Percentiles rank a stretch among this genome's conserved stretches.
These are phyloP conservation scores for Uronychia setigera DNA, from an alignment of 73 alveolate species.

Conservation along the genomic window DNA sequence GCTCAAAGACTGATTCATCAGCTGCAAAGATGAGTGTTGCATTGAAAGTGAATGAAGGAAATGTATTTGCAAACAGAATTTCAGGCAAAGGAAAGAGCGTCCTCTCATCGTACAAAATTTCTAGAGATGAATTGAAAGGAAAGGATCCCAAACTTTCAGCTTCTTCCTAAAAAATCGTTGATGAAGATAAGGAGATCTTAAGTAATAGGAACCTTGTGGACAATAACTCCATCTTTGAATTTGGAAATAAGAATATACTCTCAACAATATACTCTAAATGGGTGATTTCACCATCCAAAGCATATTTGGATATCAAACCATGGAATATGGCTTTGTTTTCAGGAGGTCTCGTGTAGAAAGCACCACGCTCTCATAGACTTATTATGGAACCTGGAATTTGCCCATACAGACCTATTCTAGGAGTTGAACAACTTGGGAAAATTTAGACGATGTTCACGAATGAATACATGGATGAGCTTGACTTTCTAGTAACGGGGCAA, in stretches of 20 bases:
- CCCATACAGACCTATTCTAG: neutral
- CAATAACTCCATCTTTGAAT: neutral
- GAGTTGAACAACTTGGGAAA: neutral
- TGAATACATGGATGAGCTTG: neutral
- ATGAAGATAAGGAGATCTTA: neutral
- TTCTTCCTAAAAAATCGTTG: neutral
- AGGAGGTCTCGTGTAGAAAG: slow-evolving; percentile 1
- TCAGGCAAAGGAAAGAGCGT: neutral
- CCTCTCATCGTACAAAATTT: neutral
- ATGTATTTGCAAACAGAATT: neutral
- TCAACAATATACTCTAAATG: neutral
- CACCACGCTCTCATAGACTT: neutral
- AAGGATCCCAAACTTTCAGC: neutral
- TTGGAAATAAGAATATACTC: neutral
- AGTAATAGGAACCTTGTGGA: neutral
- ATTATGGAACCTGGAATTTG: neutral
- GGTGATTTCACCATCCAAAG: neutral
- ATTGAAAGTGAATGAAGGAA: neutral
- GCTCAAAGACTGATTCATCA: neutral
- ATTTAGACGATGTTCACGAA: too few species aligned
- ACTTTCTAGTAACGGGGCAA: neutral
- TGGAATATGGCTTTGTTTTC: neutral
- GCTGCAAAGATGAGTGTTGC: neutral
- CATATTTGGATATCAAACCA: neutral
- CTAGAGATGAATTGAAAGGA: neutral